Conservation (phyloP, 768 basidiomycete species). For the Scleroderma bovista region DNA sequence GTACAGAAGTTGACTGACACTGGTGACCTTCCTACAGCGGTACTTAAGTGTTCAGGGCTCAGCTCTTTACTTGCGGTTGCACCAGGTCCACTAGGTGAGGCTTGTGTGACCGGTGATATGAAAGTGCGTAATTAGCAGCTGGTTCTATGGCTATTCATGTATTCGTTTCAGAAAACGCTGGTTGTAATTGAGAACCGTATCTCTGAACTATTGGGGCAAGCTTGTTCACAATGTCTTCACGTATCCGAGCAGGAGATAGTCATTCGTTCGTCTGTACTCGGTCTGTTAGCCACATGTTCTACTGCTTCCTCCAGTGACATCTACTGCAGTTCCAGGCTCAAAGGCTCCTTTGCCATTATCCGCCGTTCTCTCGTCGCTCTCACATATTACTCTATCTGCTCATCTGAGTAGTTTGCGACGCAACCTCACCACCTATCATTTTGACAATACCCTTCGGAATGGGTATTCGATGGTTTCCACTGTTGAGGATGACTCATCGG, state of each 20-base stretch:
- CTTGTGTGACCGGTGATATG: constrained; percentile 49
- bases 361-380: constrained; percentile 55
- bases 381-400: constrained; percentile 45
- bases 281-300: constrained; percentile 31
- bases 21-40: constrained; percentile 64
- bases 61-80: constrained; percentile 40
- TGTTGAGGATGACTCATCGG: constrained; percentile 29
- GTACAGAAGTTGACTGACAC: constrained; percentile 43
- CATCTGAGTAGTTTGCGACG: constrained; percentile 60
- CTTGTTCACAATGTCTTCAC: constrained; percentile 54
- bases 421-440: constrained; percentile 53
- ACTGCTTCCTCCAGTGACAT: neutral
- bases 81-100: constrained; percentile 46
- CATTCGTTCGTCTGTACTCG: constrained; percentile 47
- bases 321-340: constrained; percentile 51
- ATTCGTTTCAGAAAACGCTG: constrained; percentile 43
- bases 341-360: constrained; percentile 45
- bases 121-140: constrained; percentile 42
- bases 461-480: constrained; percentile 39
- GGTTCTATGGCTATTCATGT: constrained; percentile 1
- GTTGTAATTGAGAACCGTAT: constrained; percentile 50
- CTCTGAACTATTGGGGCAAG: constrained; percentile 69
- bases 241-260: constrained; percentile 45
- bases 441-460: constrained; percentile 54
- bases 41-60: constrained; percentile 38